These are phyloP conservation scores for Rosa persica DNA, from an alignment of 306 rosid species.

Conservation along the genomic window DNA sequence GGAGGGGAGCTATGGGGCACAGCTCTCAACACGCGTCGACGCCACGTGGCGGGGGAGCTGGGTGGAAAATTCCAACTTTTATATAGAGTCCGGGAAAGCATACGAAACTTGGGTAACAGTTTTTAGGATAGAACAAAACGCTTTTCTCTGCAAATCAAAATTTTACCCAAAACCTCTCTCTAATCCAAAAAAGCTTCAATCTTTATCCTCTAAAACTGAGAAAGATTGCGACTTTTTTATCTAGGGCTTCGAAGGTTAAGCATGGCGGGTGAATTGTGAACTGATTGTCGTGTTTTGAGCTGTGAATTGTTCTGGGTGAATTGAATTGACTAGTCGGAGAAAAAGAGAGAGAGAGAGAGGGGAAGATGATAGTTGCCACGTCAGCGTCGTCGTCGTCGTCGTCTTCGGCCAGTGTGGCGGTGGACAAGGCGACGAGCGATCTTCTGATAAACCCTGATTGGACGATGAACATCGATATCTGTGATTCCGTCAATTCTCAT, in stretches of 20 bases:
- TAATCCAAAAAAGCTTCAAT: neutral
- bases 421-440: constrained; percentile 99
- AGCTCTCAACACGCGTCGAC: neutral
- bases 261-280: neutral
- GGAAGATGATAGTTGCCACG: constrained; percentile 35
- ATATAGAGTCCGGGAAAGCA: neutral
- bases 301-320: too few relatives aligned
- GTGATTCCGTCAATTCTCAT: constrained; percentile 92
- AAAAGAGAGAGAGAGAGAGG: constrained; percentile 5
- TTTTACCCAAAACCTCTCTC: neutral
- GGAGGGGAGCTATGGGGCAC: neutral
- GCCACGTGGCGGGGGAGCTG: constrained; percentile 20
- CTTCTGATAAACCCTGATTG: constrained; percentile 98
- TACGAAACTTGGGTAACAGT: constrained; percentile 1
- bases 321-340: neutral
- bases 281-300: too few relatives aligned
- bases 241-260: neutral
- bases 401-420: constrained; percentile 90
- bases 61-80: neutral
- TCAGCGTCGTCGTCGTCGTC: constrained; percentile 54
- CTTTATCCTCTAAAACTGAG: neutral
- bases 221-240: neutral
- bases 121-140: neutral
- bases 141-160: neutral
- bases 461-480: constrained; percentile 98